Evolutionary conservation across 2,329 filamentous ascomycete genomes (phyloP), one percentile per base, ranked within the genome.

Genomic region (Diaporthe ilicicola): DNA sequence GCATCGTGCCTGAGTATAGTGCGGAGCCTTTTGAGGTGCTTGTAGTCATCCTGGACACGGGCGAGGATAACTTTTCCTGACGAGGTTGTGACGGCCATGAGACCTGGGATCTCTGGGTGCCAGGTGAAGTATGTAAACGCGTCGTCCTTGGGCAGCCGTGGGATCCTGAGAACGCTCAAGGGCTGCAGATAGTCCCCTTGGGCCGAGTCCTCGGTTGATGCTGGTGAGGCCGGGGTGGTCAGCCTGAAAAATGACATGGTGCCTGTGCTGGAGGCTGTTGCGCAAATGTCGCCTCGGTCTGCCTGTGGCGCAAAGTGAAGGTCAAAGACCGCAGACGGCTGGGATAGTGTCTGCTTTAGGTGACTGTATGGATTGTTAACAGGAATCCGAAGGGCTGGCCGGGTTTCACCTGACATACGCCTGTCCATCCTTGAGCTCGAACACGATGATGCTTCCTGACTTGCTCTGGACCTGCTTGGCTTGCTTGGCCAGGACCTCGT

Each of bases 321-420:
- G 78, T 98, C 95, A 67, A 98, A 87, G 34, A 98, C 87, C 7
- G 94, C 95, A 66, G 91, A 94, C 4, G 90, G 87, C 27, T 93
- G 90, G 6, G 83, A 77, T 5, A 91, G 74, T 1, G 87, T 91
- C 77, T 93, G 89, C 5, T 91, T 76, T 69, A 87, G 83, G 2
- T 79, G 80, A 75, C 90, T 92, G 72, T 75, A 69, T 48, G 32
- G 62, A 68, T 32, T 74, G 70, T 74, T 71, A 74, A n/a, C n/a
- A n/a, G n/a, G n/a, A n/a, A n/a, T n/a, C n/a, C n/a, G n/a, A n/a
- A n/a, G n/a, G n/a, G n/a, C n/a, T n/a, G n/a, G n/a, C n/a, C n/a
- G n/a, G n/a, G n/a, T n/a, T n/a, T n/a, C n/a, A n/a, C n/a, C n/a
- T n/a, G 75, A 81, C 90, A 84, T 84, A 93, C 92, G 92, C 76